Evolutionary conservation across 352 stramenopile genomes (phyloP).

Genomic region (Phytophthora pluvialis): DNA sequence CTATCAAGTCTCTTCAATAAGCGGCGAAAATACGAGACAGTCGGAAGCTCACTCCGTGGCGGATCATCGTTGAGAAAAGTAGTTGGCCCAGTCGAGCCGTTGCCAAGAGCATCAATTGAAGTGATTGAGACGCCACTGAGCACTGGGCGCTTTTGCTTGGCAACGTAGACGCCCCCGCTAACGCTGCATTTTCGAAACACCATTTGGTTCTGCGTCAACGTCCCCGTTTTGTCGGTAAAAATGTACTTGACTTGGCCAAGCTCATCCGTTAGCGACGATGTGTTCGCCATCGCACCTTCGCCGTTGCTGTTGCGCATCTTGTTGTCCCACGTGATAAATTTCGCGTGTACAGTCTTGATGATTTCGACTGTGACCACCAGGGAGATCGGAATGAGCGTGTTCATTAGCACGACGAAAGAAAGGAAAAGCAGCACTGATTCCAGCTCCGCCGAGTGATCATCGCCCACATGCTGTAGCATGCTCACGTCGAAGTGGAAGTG

Average conservation of each 20-base stretch:
- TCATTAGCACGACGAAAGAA: conserved; percentile 92
- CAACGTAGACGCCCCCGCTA: conserved; percentile 84
- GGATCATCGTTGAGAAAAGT: conserved; percentile 26
- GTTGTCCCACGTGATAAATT: conserved; percentile 83
- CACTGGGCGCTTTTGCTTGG: conserved; percentile 24
- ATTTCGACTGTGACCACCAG: conserved; percentile 91
- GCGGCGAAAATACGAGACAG: conserved; percentile 51
- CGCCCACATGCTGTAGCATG: conserved; percentile 2
- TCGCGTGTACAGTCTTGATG: conserved; percentile 75
- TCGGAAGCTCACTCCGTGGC: conserved; percentile 17
- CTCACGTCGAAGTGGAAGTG: conserved; percentile 21
- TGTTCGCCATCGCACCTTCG: conserved; percentile 83
- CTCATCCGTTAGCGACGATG: conserved; percentile 92
- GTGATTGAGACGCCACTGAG: conserved; percentile 44
- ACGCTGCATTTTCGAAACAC: conserved; percentile 96
- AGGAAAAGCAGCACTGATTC: conserved; percentile 81
- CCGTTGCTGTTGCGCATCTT: conserved; percentile 60
- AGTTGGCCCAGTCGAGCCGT: not conserved
- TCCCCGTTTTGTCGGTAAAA: conserved; percentile 96
- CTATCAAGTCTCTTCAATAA: conserved; percentile 56
- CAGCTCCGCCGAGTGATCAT: not conserved
- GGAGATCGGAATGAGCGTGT: conserved; percentile 94
- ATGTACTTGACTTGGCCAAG: conserved; percentile 93
- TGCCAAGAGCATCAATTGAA: conserved; percentile 32
- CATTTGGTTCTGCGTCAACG: conserved; percentile 95